Conservation (phyloP, 345 rosid genomes). For the Salix exigua region DNA sequence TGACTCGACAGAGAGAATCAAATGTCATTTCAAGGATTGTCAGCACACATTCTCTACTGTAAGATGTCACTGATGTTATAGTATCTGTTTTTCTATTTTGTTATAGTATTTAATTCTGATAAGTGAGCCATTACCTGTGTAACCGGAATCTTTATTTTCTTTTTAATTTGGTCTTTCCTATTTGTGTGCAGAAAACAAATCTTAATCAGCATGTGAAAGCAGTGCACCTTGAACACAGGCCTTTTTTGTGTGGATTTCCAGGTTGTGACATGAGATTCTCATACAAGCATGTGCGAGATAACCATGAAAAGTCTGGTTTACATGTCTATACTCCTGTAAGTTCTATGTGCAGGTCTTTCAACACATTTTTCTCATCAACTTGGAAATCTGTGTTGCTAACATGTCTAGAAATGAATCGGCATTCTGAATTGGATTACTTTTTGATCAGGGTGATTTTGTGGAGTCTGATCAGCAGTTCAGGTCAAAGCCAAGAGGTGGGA, state of each 20-base stretch:
- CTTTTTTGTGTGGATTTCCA: constrained; percentile 51
- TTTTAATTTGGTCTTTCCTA: background rate
- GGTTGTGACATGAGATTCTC: constrained; percentile 69
- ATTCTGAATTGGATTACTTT: background rate
- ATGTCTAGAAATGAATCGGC: background rate
- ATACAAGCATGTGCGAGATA: constrained; percentile 75
- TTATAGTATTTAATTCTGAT: background rate
- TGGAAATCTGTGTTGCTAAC: background rate
- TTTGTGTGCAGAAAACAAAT: constrained; percentile 55
- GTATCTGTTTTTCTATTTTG: background rate
- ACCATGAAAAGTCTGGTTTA: constrained; percentile 57
- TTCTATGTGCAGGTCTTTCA: background rate
- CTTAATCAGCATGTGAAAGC: constrained; percentile 63
- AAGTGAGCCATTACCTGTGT: background rate
- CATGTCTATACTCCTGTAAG: constrained; percentile 63
- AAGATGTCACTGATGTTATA: constrained; percentile 10
- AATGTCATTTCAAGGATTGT: constrained; percentile 65
- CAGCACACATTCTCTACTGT: constrained; percentile 59
- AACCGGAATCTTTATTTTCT: background rate
- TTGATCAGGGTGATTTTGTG: constrained; percentile 67
- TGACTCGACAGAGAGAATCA: constrained; percentile 31
- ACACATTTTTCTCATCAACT: background rate
- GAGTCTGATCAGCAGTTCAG: constrained; percentile 61
- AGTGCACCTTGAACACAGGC: constrained; percentile 52
- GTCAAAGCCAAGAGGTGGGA: constrained; percentile 76